Percentiles rank a stretch among this genome's conserved stretches.
These are phyloP conservation scores for Cyberlindnera mycetangii DNA, from an alignment of 805 yeast species.

Conservation along the genomic window DNA sequence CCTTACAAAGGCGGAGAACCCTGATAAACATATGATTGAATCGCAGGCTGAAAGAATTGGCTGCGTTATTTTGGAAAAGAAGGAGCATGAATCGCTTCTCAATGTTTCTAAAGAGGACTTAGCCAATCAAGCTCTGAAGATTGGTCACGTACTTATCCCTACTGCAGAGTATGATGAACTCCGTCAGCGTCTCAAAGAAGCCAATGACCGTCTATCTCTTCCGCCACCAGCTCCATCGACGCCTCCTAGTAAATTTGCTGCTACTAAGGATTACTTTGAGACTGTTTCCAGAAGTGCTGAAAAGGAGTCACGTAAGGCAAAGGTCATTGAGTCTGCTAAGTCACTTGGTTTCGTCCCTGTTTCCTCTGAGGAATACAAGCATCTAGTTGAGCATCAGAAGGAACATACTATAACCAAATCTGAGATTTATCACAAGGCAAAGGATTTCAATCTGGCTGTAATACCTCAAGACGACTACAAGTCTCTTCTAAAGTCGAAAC, in stretches of 20 bases:
- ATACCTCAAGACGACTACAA: conserved; percentile 44
- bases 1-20: conserved; percentile 24
- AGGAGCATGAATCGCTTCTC: conserved; percentile 26
- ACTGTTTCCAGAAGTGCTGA: conserved; percentile 30
- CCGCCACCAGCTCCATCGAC: conserved; percentile 12
- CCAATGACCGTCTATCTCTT: not conserved
- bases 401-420: conserved; percentile 31
- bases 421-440: conserved; percentile 35
- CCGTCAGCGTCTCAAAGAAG: not conserved
- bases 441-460: conserved; percentile 40
- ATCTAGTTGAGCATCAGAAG: conserved; percentile 30
- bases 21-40: conserved; percentile 21
- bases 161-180: conserved; percentile 18
- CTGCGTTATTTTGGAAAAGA: conserved; percentile 20
- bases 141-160: conserved; percentile 31
- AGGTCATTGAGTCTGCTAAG: conserved; percentile 32
- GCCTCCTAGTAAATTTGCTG: conserved; percentile 31
- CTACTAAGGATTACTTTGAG: conserved; percentile 35
- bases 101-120: conserved; percentile 30
- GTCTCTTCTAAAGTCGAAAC: conserved; percentile 30
- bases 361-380: conserved; percentile 33
- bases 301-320: conserved; percentile 25
- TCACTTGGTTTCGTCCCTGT: conserved; percentile 34
- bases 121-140: conserved; percentile 28
- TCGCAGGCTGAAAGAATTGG: conserved; percentile 22